Evolutionary conservation across 1,139 yeast genomes (phyloP).

Genomic region (Blastobotrys serpentis): DNA sequence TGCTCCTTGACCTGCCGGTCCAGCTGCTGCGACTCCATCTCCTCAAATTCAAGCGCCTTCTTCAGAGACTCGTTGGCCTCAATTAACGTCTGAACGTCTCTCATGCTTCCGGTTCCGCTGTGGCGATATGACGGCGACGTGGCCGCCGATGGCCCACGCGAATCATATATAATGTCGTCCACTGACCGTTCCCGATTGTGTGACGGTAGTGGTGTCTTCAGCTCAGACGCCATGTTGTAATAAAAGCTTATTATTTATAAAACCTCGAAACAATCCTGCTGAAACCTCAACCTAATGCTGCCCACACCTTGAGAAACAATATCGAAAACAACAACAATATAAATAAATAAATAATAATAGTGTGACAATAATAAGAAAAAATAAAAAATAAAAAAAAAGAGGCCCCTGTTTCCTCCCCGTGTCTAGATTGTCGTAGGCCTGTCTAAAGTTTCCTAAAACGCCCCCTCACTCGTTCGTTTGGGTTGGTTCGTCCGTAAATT

Average conservation of each 20-base stretch:
- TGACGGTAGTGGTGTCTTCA: slow-evolving; percentile 9
- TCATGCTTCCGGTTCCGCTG: slow-evolving; percentile 1
- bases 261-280: slow-evolving; percentile 7
- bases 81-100: slow-evolving; percentile 10
- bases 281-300: slow-evolving; percentile 4
- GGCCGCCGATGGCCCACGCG: slow-evolving; percentile 4
- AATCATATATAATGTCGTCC: slow-evolving; percentile 11
- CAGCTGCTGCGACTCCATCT: slow-evolving; percentile 28
- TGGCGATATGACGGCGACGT: slow-evolving; percentile 3
- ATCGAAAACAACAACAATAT: not conserved
- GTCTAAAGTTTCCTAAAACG: too few relatives aligned
- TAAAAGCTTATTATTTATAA: slow-evolving; percentile 9
- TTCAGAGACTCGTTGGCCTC: slow-evolving; percentile 25
- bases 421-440: too few relatives aligned
- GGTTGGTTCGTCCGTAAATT: too few relatives aligned
- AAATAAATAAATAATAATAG: not conserved
- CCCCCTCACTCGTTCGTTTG: too few relatives aligned
- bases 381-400: too few relatives aligned
- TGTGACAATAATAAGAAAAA: too few relatives aligned
- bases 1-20: slow-evolving; percentile 28
- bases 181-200: slow-evolving; percentile 11
- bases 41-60: slow-evolving; percentile 32
- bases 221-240: slow-evolving; percentile 11
- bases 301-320: too few relatives aligned
- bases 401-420: too few relatives aligned